Base-by-base conservation (phyloP, 2,329 filamentous ascomycete genomes). In the Leptographium flavum region DNA sequence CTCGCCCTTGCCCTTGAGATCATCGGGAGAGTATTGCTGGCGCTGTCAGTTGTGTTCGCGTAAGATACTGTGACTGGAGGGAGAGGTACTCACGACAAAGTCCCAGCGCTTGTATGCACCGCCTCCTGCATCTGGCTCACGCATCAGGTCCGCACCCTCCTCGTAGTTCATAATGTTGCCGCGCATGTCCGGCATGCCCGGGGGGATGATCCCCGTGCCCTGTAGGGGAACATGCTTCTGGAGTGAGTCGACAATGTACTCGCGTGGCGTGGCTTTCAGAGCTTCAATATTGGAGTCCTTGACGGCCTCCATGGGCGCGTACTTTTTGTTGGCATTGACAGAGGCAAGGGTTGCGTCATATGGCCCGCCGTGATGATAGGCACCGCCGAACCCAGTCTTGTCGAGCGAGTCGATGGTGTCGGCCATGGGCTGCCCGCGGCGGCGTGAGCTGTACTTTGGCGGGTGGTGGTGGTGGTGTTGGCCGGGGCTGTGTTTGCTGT, bases 361-460 rank as follows among this genome's bases (percentile, higher is more conserved):
- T 0, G 90, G 90, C 0, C 90, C 88, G 51, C 82, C 85, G 56
- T 96, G 90, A 60, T 95, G 90, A 61, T 94, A 94, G 3, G 71
- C 64, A 17, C 71, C 71, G 42, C 74, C 73, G 35, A 71, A 61
- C n/a, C 73, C 61, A 3, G 72, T 66, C 44, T 67, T 70, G 58
- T 94, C 90, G 1, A 96, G 75, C 5, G 69, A 67, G 59, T 95
- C 90, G 55, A 96, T 92, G 9, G 71, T 69, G 60, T 96, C 88
- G 2, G 85, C 74, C 23, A 79, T 74, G 15, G 81, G 70, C 55
- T 79, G 68, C 55, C 71, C 74, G 58, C 76, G 80, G 53, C 70
- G 73, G 58, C 79, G 43, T 1, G 70, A 58, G 82, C 80, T 2
- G 75, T 74, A 23, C 22, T 6, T 22, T n/a, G 31, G 7, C 27